Evolutionary conservation across 768 basidiomycete genomes (phyloP), one percentile per base, ranked within the genome.

Genomic region (Rubroboletus satanas): DNA sequence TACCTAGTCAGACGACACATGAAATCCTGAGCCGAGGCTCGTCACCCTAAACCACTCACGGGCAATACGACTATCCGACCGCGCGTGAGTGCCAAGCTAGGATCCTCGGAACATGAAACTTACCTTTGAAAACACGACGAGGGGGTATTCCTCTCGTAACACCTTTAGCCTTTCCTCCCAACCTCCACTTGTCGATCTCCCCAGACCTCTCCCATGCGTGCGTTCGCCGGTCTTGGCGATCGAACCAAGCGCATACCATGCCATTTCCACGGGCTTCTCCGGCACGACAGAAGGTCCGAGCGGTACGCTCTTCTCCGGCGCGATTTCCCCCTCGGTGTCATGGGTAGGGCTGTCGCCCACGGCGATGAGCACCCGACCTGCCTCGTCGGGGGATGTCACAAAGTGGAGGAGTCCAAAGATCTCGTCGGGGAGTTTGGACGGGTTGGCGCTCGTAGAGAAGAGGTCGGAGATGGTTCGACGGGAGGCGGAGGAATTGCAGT

Each of bases 51-150:
- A 12, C 33, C 21, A 79, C 84, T 60, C 66, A 90, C 88, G 81
- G 83, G 79, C 90, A 92, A 64, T 84, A 87, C 23, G 87, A 81
- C 87, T 88, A 48, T 6, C 23, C 14, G 26, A 18, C 4, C 17
- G 44, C 17, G 11, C 1, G 17, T 31, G 29, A 29, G 46, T 17
- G 11, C 8, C n/a, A 9, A 14, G 37, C 4, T 11, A 15, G 26
- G 26, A 26, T 12, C 18, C 11, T 21, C 15, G 21, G 23, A 69
- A 77, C 26, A 26, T 3, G 26, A 26, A 3, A 26, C 32, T 18
- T 51, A 85, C 88, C 77, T 93, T 93, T 76, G 89, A 91, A 63
- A 93, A 91, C 12, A 93, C 83, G 43, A 92, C 75, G 7, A 93
- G 70, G 2, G 90, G 90, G 61, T 80, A 76, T 32, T 80, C 68